Conservation (phyloP, 2,329 filamentous ascomycete genomes). For the Chaetomium sp. region DNA sequence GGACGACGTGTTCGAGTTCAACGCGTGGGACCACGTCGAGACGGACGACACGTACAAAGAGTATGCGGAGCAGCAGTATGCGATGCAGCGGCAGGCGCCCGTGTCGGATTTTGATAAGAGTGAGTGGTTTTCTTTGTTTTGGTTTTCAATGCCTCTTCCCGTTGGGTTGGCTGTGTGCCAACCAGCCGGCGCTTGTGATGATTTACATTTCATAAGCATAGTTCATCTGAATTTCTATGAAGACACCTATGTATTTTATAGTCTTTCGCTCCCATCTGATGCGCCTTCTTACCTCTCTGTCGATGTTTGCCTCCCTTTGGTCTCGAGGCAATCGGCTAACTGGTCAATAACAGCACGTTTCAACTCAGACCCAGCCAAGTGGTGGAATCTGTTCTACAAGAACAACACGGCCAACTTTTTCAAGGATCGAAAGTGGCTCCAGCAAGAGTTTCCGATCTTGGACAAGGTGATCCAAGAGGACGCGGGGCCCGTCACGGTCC, state of each 20-base stretch:
- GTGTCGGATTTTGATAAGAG: conserved; percentile 91
- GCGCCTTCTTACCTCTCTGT: conserved; percentile 13
- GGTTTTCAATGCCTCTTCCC: background rate
- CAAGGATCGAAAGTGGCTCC: conserved; percentile 96
- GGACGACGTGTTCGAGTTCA: conserved; percentile 93
- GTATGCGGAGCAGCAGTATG: conserved; percentile 78
- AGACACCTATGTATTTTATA: conserved; percentile 52
- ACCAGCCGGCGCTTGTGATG: conserved; percentile 30
- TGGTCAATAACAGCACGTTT: conserved; percentile 57
- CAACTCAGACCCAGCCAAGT: conserved; percentile 84
- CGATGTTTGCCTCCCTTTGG: conserved; percentile 2
- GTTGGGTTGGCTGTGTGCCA: background rate
- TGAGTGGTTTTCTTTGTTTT: conserved; percentile 35
- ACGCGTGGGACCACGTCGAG: conserved; percentile 97
- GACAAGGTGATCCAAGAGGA: conserved; percentile 64
- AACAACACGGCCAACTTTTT: conserved; percentile 98
- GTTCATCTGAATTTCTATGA: conserved; percentile 63
- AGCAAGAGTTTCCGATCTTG: conserved; percentile 92
- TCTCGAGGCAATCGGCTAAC: conserved; percentile 32
- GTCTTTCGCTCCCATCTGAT: conserved; percentile 74
- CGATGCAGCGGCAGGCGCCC: conserved; percentile 75
- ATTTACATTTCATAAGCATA: conserved; percentile 58
- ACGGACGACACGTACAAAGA: conserved; percentile 82
- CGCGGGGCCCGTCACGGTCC: conserved; percentile 61
- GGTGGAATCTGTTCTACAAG: conserved; percentile 98